phyloP scores from a whole-genome alignment of 352 stramenopile genomes.

The Phytopythium delawarense region DNA sequence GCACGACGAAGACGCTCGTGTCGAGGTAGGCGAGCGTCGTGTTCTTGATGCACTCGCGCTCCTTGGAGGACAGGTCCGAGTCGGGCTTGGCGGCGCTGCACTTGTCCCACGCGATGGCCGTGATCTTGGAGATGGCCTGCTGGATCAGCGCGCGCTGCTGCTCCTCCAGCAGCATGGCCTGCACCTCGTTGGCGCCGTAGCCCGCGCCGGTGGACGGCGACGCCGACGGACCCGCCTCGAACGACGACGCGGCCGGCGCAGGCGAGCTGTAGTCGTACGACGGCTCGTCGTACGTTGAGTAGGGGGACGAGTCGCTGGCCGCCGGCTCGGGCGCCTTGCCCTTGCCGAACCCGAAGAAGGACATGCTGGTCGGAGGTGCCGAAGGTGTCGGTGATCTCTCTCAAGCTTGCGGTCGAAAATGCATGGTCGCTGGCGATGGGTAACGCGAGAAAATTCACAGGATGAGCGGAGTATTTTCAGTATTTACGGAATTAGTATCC shows the following conservation, averaged over 20 bases:
- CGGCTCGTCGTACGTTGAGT: constrained; percentile 62
- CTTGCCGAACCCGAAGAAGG: constrained; percentile 81
- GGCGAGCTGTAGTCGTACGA: constrained; percentile 69
- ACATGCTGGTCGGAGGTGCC: constrained; percentile 36
- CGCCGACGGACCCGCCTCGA: constrained; percentile 12
- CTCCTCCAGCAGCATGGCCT: constrained; percentile 84
- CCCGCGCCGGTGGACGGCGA: constrained; percentile 16
- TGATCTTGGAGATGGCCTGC: constrained; percentile 88
- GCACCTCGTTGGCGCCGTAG: constrained; percentile 54
- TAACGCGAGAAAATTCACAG: not conserved
- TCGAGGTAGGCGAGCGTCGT: constrained; percentile 84
- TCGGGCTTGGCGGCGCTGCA: constrained; percentile 84
- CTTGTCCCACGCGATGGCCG: constrained; percentile 86
- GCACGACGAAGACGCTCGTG: constrained; percentile 82
- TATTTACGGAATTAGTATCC: not conserved
- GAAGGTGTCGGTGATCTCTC: not conserved
- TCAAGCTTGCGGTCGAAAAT: not conserved
- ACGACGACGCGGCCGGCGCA: constrained; percentile 23
- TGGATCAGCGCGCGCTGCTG: constrained; percentile 86
- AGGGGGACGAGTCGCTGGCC: constrained; percentile 24
- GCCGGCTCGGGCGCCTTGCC: constrained; percentile 56
- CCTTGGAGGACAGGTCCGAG: constrained; percentile 73
- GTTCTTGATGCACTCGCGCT: constrained; percentile 87
- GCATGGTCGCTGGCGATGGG: not conserved
- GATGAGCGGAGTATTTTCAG: not conserved